These are phyloP conservation scores for Chloris gayana DNA, from an alignment of 176 grass and related monocot species.

Conservation along the genomic window DNA sequence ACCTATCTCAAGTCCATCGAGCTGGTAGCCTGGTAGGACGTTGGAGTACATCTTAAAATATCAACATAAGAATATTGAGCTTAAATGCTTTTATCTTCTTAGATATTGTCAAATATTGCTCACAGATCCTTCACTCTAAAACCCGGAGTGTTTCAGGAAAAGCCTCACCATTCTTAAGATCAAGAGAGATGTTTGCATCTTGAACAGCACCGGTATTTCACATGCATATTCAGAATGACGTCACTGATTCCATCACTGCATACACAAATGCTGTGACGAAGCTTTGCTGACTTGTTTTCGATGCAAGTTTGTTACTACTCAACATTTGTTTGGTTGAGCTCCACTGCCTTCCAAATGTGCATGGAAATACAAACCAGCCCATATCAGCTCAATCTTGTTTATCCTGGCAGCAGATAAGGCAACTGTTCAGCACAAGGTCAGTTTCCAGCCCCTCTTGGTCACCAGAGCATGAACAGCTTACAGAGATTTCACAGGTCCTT, in stretches of 20 bases:
- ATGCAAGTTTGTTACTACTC: conserved; percentile 36
- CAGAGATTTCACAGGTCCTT: conserved; percentile 25
- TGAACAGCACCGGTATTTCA: conserved; percentile 37
- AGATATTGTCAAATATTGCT: conserved; percentile 48
- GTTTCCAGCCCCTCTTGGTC: conserved; percentile 32
- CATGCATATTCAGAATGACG: conserved; percentile 56
- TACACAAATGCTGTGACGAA: too few relatives aligned
- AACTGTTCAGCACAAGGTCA: conserved; percentile 33
- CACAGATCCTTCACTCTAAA: conserved; percentile 45
- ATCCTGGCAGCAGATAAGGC: conserved; percentile 39
- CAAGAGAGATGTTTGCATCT: neutral
- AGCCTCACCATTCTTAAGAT: conserved; percentile 39
- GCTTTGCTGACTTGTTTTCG: conserved; percentile 27
- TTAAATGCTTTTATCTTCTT: conserved; percentile 36
- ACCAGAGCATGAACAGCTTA: conserved; percentile 47
- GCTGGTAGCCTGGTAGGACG: too few relatives aligned
- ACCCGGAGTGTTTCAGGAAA: conserved; percentile 57
- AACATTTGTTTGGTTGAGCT: conserved; percentile 42
- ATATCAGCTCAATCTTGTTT: conserved; percentile 31
- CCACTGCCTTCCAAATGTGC: conserved; percentile 34
- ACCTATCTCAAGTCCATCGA: conserved; percentile 32
- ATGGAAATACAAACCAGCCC: conserved; percentile 39
- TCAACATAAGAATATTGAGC: conserved; percentile 38
- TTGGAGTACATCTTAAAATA: conserved; percentile 55
- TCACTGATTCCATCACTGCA: conserved; percentile 31